Conservation (phyloP, 1,284 basidiomycete species). For the Cryptococcus amylolentus region DNA sequence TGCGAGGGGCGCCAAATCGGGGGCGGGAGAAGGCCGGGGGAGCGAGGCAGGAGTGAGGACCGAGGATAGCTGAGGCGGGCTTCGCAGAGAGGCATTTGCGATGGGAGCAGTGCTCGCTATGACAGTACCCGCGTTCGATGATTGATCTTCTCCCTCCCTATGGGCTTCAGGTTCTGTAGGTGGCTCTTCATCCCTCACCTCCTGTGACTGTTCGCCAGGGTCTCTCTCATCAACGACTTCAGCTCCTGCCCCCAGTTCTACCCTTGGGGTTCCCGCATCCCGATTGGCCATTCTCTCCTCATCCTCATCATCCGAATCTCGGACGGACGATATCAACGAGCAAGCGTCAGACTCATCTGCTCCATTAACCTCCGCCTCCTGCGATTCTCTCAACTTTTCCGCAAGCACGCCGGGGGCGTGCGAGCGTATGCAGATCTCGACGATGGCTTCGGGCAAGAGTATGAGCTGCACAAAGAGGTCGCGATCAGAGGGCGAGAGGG, state of each 20-base stretch:
- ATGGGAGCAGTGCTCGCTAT: no score
- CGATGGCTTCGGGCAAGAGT: constrained; percentile 30
- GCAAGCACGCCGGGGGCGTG: background rate
- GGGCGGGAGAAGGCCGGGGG: background rate
- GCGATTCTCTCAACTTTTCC: background rate
- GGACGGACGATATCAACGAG: background rate
- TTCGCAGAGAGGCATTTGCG: background rate
- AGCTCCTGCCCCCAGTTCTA: background rate
- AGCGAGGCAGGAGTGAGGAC: background rate
- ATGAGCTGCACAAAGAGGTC: constrained; percentile 18
- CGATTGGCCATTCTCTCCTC: background rate
- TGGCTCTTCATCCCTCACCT: no score
- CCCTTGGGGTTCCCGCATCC: background rate
- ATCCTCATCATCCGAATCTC: background rate
- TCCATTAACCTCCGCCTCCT: background rate
- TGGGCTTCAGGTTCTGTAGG: no score
- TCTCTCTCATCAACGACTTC: no score
- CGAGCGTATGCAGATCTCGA: constrained; percentile 15
- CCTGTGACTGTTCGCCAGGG: no score
- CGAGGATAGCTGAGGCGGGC: background rate
- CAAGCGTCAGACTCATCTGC: background rate
- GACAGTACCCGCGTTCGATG: no score
- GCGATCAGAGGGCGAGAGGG: constrained; percentile 8
- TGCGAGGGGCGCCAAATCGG: background rate
- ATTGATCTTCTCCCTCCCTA: no score